Evolutionary conservation across 495 filamentous ascomycete genomes (phyloP).

Genomic region (Penicillium pancosmium): DNA sequence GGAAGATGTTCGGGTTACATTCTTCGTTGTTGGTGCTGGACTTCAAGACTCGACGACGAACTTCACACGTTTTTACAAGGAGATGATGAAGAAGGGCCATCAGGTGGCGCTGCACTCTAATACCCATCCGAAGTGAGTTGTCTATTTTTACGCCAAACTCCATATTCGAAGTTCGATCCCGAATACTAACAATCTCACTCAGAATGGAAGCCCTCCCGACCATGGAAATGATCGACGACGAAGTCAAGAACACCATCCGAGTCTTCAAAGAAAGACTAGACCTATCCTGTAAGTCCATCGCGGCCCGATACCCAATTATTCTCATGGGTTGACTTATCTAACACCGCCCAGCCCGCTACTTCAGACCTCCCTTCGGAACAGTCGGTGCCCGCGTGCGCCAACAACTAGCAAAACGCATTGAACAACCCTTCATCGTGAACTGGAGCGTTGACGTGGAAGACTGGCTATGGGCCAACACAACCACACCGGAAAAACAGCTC

Average conservation of each 20-base stretch:
- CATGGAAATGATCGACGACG: conserved; percentile 66
- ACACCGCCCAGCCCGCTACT: conserved; percentile 54
- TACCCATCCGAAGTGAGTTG: conserved; percentile 65
- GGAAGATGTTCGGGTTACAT: conserved; percentile 69
- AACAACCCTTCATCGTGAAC: conserved; percentile 61
- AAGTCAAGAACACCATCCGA: conserved; percentile 64
- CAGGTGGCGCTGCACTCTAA: conserved; percentile 76
- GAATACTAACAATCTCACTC: conserved; percentile 6
- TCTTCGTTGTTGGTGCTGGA: conserved; percentile 75
- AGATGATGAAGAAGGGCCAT: conserved; percentile 67
- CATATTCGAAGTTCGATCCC: neutral
- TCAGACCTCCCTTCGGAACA: conserved; percentile 77
- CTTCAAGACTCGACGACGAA: conserved; percentile 61
- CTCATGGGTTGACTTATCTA: neutral
- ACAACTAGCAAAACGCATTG: conserved; percentile 56
- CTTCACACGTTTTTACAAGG: conserved; percentile 63
- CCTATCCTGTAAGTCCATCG: conserved; percentile 36
- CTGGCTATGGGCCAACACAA: conserved; percentile 68
- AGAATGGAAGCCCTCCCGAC: conserved; percentile 66
- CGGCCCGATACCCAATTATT: neutral
- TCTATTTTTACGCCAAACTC: neutral
- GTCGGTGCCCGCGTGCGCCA: conserved; percentile 72
- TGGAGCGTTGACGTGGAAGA: conserved; percentile 82
- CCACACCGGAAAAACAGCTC: conserved; percentile 73
- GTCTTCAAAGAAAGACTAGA: conserved; percentile 56